Conservation (phyloP, 805 yeast species). For the Wickerhamomyces mucosus region DNA sequence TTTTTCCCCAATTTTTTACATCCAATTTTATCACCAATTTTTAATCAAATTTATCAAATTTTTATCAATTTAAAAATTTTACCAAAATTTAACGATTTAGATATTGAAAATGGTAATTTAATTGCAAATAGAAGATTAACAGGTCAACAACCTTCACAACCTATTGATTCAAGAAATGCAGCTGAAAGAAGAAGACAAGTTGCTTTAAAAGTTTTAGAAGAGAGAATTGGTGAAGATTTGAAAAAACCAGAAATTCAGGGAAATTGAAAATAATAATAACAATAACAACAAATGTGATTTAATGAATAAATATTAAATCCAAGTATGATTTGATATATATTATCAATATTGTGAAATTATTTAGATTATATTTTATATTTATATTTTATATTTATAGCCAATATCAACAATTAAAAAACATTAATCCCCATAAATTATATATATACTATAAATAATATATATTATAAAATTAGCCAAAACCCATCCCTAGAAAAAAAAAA, state of each 20-base stretch:
- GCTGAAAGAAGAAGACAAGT: conserved; percentile 74
- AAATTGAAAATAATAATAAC: no score
- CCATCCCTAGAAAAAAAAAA: no score
- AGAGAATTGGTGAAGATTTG: conserved; percentile 33
- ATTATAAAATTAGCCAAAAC: no score
- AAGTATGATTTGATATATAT: no score
- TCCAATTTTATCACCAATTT: conserved; percentile 41
- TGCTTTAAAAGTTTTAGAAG: conserved; percentile 67
- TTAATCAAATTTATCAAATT: conserved; percentile 31
- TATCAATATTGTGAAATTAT: no score
- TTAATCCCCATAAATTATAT: no score
- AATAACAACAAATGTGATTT: conserved; percentile 14
- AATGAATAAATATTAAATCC: no score
- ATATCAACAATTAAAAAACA: no score
- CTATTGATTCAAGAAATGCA: conserved; percentile 34
- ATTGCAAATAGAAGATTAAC: conserved; percentile 53
- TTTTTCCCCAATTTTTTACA: conserved; percentile 68
- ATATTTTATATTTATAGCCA: no score
- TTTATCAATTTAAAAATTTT: conserved; percentile 37
- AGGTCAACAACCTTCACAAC: conserved; percentile 4
- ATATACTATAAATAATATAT: no score
- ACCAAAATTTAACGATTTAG: conserved; percentile 56
- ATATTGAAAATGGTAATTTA: conserved; percentile 64
- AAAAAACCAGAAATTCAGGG: background rate
- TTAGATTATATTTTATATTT: no score